A percentile compares a stretch with the other conserved stretches of the same genome.
phyloP scores from a whole-genome alignment of 2,329 filamentous ascomycete species.

The Cladosporium sp. region DNA sequence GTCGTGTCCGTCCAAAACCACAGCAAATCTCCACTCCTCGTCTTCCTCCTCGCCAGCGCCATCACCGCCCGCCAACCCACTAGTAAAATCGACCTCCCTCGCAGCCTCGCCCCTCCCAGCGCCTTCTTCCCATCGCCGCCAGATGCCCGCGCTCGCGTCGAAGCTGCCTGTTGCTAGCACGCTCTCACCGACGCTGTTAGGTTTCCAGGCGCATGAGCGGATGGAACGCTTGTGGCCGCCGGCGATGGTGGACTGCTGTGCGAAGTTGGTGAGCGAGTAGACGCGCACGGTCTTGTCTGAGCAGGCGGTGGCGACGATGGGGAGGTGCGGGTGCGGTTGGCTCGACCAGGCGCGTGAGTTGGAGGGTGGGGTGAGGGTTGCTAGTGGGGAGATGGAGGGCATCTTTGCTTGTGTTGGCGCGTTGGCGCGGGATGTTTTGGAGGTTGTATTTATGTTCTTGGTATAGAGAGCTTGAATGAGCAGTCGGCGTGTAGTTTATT shows the following conservation, averaged over 20 bases:
- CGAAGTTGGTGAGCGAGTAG: constrained; percentile 81
- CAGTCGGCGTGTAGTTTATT: not conserved
- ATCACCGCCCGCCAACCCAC: constrained; percentile 30
- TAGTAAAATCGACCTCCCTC: constrained; percentile 37
- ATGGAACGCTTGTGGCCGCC: constrained; percentile 91
- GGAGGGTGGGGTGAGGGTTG: constrained; percentile 55
- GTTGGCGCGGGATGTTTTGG: not conserved
- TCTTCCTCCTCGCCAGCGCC: constrained; percentile 54
- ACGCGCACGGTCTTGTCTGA: constrained; percentile 83
- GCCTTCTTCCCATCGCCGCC: constrained; percentile 65
- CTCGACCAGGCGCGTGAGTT: constrained; percentile 77
- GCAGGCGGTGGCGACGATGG: constrained; percentile 85
- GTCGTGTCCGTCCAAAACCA: constrained; percentile 92
- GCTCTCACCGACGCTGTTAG: constrained; percentile 61
- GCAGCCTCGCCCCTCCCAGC: constrained; percentile 25
- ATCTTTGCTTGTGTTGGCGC: constrained; percentile 17
- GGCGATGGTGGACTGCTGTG: constrained; percentile 73
- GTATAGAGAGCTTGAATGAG: not conserved
- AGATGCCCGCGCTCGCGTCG: constrained; percentile 79
- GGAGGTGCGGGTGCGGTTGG: constrained; percentile 79
- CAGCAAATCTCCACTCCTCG: constrained; percentile 88
- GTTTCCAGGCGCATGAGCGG: constrained; percentile 86
- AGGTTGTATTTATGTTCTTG: not conserved
- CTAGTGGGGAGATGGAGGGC: constrained; percentile 45
- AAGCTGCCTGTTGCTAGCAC: constrained; percentile 92